These are phyloP conservation scores for Hymenochaete sp. DNA, from an alignment of 1,284 basidiomycete species.

Conservation along the genomic window DNA sequence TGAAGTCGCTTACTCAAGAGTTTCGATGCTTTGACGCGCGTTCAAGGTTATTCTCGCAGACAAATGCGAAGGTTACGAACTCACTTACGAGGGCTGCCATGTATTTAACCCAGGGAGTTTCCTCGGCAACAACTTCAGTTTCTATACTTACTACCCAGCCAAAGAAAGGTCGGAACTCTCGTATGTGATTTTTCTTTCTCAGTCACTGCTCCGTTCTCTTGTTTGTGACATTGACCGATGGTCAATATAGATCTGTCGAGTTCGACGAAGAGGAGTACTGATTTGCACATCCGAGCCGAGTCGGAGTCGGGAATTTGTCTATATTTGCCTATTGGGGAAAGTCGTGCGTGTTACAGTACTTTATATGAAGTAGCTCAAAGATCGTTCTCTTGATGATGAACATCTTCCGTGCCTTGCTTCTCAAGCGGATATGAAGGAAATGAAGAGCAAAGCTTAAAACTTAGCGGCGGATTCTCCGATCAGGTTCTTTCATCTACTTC, in stretches of 20 bases:
- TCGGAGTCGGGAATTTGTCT: neutral
- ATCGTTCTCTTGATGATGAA: neutral
- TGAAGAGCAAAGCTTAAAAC: no score
- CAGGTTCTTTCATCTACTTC: no score
- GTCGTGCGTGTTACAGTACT: neutral
- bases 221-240: neutral
- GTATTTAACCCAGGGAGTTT: slow-evolving; percentile 97
- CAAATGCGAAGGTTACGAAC: slow-evolving; percentile 91
- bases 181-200: slow-evolving; percentile 29
- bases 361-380: neutral
- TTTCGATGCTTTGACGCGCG: no score
- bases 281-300: no score
- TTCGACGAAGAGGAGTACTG: slow-evolving; percentile 8
- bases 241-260: slow-evolving; percentile 8
- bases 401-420: neutral
- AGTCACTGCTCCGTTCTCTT: neutral
- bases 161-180: slow-evolving; percentile 71
- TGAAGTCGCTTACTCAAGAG: slow-evolving; percentile 14
- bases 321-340: neutral
- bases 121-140: slow-evolving; percentile 67
- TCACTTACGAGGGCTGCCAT: slow-evolving; percentile 97
- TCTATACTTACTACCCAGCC: slow-evolving; percentile 84
- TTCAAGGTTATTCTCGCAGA: slow-evolving; percentile 93
- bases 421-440: no score
- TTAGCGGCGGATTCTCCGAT: no score